Conservation (phyloP, 441 rosid species). For the Mallotus japonicus region DNA sequence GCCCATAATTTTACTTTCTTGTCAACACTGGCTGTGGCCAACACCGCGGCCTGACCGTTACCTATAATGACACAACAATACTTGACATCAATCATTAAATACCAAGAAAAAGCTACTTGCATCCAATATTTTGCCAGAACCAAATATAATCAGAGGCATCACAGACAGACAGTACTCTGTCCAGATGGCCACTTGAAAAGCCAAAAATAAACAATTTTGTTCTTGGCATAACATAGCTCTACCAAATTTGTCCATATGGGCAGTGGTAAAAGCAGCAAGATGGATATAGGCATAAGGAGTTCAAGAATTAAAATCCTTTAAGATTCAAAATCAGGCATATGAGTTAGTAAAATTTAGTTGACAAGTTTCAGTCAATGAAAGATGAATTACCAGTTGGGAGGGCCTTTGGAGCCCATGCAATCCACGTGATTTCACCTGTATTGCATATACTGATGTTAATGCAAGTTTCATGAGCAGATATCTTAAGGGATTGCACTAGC, state of each 20-base stretch:
- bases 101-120: not conserved
- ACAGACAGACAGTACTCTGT: not conserved
- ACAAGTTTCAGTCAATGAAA: not conserved
- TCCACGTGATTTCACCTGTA: slow-evolving; percentile 87
- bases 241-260: not conserved
- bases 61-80: slow-evolving; percentile 45
- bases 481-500: not conserved
- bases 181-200: not conserved
- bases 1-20: slow-evolving; percentile 94
- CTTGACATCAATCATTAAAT: not conserved
- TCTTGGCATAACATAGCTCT: not conserved
- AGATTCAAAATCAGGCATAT: not conserved
- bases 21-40: slow-evolving; percentile 79
- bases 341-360: not conserved
- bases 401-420: slow-evolving; percentile 73
- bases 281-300: not conserved
- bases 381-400: slow-evolving; percentile 51
- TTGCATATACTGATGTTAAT: slow-evolving; percentile 11
- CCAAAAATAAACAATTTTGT: not conserved
- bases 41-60: slow-evolving; percentile 41
- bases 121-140: not conserved
- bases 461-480: not conserved
- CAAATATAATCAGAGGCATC: not conserved
- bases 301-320: not conserved
- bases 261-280: not conserved